Percentiles rank a stretch among this genome's conserved stretches.
phyloP scores from a whole-genome alignment of 331 rosid species.

The Saraca asoca region DNA sequence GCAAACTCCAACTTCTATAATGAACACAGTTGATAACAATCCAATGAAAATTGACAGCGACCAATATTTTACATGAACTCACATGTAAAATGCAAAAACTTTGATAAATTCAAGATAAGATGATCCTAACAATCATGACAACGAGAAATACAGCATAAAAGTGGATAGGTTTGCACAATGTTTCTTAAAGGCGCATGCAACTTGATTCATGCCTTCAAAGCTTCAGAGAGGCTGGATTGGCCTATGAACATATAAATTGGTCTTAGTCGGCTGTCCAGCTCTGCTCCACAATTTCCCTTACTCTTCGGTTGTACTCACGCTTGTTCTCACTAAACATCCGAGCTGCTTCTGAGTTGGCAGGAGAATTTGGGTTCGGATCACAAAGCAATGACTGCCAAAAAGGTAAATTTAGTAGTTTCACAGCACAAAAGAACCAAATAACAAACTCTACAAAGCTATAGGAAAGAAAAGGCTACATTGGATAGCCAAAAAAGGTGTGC shows the following conservation, averaged over 20 bases:
- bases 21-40: slow-evolving; percentile 25
- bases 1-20: slow-evolving; percentile 33
- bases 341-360: slow-evolving; percentile 89
- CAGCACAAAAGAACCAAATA: no score
- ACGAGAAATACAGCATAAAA: slow-evolving; percentile 34
- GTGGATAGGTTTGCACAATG: slow-evolving; percentile 38
- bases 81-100: slow-evolving; percentile 25
- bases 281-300: slow-evolving; percentile 79
- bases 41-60: slow-evolving; percentile 33
- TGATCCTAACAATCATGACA: slow-evolving; percentile 35
- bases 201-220: slow-evolving; percentile 32
- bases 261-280: slow-evolving; percentile 82
- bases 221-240: slow-evolving; percentile 9
- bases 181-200: slow-evolving; percentile 32
- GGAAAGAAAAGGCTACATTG: no score
- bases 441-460: no score
- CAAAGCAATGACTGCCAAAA: slow-evolving; percentile 76
- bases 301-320: slow-evolving; percentile 80
- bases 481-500: no score
- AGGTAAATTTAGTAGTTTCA: no score
- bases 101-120: slow-evolving; percentile 24
- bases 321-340: slow-evolving; percentile 83
- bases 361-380: slow-evolving; percentile 84
- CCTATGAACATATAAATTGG: background rate
- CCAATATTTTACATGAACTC: slow-evolving; percentile 42